Base-by-base conservation (phyloP, 768 basidiomycete species). In the Psilocybe cyanescens region DNA sequence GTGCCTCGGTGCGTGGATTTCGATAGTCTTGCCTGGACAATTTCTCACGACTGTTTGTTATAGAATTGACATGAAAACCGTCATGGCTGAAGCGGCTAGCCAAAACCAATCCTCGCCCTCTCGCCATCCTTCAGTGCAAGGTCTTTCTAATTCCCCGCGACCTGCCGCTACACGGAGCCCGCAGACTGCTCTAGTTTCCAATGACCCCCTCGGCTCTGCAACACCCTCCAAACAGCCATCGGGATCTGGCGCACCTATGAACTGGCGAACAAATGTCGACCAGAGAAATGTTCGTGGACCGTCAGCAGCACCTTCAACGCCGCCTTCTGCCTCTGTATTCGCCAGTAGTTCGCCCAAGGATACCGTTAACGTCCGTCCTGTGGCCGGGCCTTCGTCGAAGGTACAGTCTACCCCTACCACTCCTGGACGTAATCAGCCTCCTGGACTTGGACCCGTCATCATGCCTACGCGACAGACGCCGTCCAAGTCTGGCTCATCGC, bases 41-140 rank as follows among this genome's bases (percentile, higher is more conserved):
- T 51, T 45, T 47, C 57, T 9, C 49, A 14, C 58, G 56, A 63
- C 37, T 66, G 33, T 35, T 58, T 24, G n/a, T 39, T 41, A n/a
- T 45, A 95, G 91, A 24, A 85, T 88, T 11, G 92, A 97, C 70
- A 89, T 98, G 84, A 91, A 90, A 67, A 75, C 84, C 14, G 85
- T 98, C 59, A 93, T 98, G 85, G 92, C 90, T 0, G 95, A 95
- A 72, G 83, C 89, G 1, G 86, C 80, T 2, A 69, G 58, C 33
- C 64, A 69, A 39, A 61, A 58, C 19, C 50, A 63, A 17, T 24
- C 69, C 2, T 51, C 67, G 4, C 63, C 58, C 9, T 55, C 53
- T 8, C 61, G 58, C 19, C 61, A 41, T 29, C 57, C 48, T 45
- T 39, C 57, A 7, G 37, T n/a, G 1, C 28, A 47, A 11, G 35